Evolutionary conservation across 2,329 filamentous ascomycete genomes (phyloP).

Genomic region (Alternaria angustiovoidea): DNA sequence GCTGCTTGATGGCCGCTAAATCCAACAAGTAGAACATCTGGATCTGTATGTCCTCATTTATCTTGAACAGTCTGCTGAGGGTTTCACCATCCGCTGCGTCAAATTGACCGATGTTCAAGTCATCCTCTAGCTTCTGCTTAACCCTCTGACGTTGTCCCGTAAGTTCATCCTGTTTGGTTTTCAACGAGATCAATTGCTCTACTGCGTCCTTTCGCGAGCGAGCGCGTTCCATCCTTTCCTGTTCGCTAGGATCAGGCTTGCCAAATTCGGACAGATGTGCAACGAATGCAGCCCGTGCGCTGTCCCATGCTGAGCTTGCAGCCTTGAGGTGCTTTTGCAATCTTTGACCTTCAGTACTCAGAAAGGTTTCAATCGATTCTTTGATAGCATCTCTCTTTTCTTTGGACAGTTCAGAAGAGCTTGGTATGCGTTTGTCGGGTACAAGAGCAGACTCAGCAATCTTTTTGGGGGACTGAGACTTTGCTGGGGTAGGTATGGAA

Average conservation of each 20-base stretch:
- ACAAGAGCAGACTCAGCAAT: slow-evolving; percentile 10
- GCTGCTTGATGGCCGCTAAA: slow-evolving; percentile 35
- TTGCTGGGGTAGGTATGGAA: slow-evolving; percentile 29
- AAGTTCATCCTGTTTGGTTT: slow-evolving; percentile 28
- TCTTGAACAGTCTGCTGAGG: slow-evolving; percentile 36
- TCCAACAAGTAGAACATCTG: slow-evolving; percentile 41
- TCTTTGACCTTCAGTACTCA: slow-evolving; percentile 33
- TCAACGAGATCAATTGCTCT: slow-evolving; percentile 35
- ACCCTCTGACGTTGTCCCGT: slow-evolving; percentile 29
- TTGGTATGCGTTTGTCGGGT: slow-evolving; percentile 12
- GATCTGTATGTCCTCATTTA: slow-evolving; percentile 37
- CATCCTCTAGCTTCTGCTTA: slow-evolving; percentile 42
- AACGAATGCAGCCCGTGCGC: slow-evolving; percentile 35
- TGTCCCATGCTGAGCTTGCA: slow-evolving; percentile 37
- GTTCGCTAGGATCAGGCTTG: slow-evolving; percentile 27
- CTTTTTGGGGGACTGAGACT: slow-evolving; percentile 31
- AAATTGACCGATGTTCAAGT: slow-evolving; percentile 39
- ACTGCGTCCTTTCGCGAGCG: slow-evolving; percentile 43
- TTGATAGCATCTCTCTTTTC: slow-evolving; percentile 33
- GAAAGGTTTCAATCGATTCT: slow-evolving; percentile 33
- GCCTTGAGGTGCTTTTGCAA: slow-evolving; percentile 36
- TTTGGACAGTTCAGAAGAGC: slow-evolving; percentile 39
- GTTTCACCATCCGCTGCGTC: slow-evolving; percentile 36
- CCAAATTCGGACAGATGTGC: slow-evolving; percentile 38
- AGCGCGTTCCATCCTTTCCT: slow-evolving; percentile 33